Percentiles rank a stretch among this genome's conserved stretches.
phyloP scores from a whole-genome alignment of 139 green algal species.

The Chlorella sp. region DNA sequence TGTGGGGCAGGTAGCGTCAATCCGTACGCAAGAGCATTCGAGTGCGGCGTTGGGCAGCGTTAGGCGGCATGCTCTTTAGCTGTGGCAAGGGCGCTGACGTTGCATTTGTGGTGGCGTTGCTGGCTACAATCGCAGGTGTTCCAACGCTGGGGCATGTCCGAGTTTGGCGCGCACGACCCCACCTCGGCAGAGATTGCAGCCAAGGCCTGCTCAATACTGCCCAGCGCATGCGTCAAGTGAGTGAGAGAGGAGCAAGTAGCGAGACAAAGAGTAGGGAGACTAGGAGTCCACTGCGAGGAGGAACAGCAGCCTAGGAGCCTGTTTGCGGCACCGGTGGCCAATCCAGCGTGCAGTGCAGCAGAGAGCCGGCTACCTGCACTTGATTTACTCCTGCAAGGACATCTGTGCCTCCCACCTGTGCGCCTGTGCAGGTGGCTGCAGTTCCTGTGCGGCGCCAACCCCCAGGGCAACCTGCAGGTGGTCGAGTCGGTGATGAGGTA shows the following conservation, averaged over 20 bases:
- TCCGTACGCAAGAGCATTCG: not conserved
- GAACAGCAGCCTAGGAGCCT: too few relatives aligned
- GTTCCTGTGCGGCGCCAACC: conserved; percentile 11
- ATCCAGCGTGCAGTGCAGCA: not conserved
- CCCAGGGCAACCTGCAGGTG: conserved; percentile 14
- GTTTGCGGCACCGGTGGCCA: not conserved
- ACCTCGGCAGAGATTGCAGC: not conserved
- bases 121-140: not conserved
- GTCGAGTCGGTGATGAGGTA: conserved; percentile 33
- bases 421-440: conserved; percentile 2
- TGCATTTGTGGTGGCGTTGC: not conserved
- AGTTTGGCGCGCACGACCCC: not conserved
- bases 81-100: not conserved
- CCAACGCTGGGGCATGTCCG: not conserved
- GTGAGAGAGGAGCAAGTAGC: too few relatives aligned
- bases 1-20: not conserved
- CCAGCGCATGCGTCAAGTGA: not conserved
- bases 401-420: not conserved
- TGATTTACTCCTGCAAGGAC: not conserved
- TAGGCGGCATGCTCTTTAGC: too few relatives aligned
- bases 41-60: too few relatives aligned
- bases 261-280: too few relatives aligned
- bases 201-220: not conserved
- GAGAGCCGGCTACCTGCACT: not conserved
- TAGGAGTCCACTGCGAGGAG: too few relatives aligned